These are phyloP conservation scores for Xylariaceae sp. DNA, from an alignment of 2,329 filamentous ascomycete species.

Conservation along the genomic window DNA sequence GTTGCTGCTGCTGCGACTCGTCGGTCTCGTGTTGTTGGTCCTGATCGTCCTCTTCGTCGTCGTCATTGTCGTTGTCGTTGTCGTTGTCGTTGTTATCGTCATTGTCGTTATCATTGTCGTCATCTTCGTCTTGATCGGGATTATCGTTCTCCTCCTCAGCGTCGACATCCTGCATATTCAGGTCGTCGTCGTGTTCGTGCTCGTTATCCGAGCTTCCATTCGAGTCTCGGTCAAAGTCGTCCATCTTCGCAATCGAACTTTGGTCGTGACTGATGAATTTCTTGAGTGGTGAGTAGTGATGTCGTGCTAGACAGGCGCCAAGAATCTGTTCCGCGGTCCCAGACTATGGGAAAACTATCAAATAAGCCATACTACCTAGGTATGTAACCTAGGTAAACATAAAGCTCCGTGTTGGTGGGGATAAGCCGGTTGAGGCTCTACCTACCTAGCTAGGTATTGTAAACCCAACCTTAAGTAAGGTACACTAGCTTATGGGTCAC, in stretches of 20 bases:
- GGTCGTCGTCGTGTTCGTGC: constrained; percentile 52
- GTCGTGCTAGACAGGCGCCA: no score
- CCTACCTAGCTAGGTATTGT: no score
- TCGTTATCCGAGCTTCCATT: constrained; percentile 55
- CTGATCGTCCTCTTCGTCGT: constrained; percentile 44
- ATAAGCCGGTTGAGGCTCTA: no score
- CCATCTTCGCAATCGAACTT: constrained; percentile 41
- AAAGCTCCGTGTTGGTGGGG: no score
- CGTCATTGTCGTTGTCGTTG: constrained; percentile 48
- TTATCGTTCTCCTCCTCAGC: constrained; percentile 37
- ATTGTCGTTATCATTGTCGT: constrained; percentile 46
- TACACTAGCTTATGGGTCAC: no score
- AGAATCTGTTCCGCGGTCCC: no score
- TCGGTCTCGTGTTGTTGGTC: constrained; percentile 44
- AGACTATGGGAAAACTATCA: no score
- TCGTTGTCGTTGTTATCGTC: constrained; percentile 45
- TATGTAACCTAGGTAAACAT: no score
- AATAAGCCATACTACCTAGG: no score
- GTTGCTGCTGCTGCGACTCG: constrained; percentile 46
- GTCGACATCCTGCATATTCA: constrained; percentile 41
- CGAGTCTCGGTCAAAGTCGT: constrained; percentile 48
- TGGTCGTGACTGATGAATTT: no score
- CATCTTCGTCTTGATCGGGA: constrained; percentile 44
- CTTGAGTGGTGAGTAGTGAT: no score
- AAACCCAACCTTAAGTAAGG: no score